These are phyloP conservation scores for Blastobotrys terrestris DNA, from an alignment of 805 yeast species.

Conservation along the genomic window DNA sequence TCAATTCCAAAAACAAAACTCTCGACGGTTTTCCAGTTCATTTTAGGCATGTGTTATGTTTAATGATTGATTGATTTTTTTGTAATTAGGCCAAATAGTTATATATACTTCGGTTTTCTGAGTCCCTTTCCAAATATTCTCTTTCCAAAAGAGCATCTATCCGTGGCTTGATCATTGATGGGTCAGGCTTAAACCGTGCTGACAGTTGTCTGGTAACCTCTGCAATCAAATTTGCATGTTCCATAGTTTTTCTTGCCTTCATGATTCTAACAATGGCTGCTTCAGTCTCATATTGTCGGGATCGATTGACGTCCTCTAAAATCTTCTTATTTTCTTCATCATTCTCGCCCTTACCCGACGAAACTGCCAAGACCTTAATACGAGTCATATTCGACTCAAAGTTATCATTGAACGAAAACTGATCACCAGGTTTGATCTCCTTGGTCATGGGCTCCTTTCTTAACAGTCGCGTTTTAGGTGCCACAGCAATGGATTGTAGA, in stretches of 20 bases:
- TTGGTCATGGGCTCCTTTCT: conserved; percentile 69
- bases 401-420: conserved; percentile 58
- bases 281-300: conserved; percentile 63
- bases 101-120: conserved; percentile 51
- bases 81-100: conserved; percentile 52
- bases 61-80: background rate
- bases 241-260: conserved; percentile 60
- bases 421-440: conserved; percentile 57
- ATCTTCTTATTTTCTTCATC: conserved; percentile 48
- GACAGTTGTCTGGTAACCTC: conserved; percentile 57
- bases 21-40: no score
- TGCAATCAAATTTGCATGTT: conserved; percentile 60
- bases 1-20: conserved; percentile 19
- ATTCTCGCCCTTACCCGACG: conserved; percentile 42
- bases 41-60: background rate
- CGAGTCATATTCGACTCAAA: conserved; percentile 64
- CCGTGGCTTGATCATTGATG: conserved; percentile 60
- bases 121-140: conserved; percentile 73
- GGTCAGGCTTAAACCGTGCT: conserved; percentile 63
- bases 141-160: conserved; percentile 71
- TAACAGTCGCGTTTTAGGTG: conserved; percentile 72
- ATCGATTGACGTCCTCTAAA: conserved; percentile 49
- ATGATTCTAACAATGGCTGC: conserved; percentile 86
- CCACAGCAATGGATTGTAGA: conserved; percentile 75
- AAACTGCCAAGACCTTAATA: conserved; percentile 69